Evolutionary conservation across 2,329 filamentous ascomycete genomes (phyloP).

Genomic region (Venturia nashicola): DNA sequence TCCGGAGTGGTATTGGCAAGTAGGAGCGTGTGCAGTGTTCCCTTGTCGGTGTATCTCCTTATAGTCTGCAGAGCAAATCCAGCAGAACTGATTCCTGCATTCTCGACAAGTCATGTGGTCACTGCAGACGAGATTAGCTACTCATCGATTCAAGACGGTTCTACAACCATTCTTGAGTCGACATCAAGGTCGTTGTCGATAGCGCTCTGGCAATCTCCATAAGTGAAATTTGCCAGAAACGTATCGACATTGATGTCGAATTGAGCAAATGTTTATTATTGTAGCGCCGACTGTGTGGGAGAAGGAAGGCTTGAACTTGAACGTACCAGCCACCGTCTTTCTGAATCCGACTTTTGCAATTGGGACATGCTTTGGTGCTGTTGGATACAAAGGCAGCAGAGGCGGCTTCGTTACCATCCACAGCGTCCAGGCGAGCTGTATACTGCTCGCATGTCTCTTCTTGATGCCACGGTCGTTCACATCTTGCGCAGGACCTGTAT

Average conservation of each 20-base stretch:
- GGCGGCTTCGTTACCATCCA: neutral
- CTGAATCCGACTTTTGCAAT: conserved; percentile 2
- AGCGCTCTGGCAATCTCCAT: no score
- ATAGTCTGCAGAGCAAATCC: conserved; percentile 4
- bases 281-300: neutral
- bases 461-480: conserved; percentile 6
- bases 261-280: neutral
- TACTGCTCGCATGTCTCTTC: conserved; percentile 6
- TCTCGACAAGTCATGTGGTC: neutral
- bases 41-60: conserved; percentile 5
- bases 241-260: no score
- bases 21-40: neutral
- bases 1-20: neutral
- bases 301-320: neutral
- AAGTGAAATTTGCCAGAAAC: neutral
- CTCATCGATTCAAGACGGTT: neutral
- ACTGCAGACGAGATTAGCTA: neutral
- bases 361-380: conserved; percentile 1
- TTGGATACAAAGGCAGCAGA: neutral
- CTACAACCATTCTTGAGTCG: neutral
- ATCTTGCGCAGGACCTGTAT: neutral
- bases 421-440: neutral
- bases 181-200: neutral
- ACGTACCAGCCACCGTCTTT: conserved; percentile 2
- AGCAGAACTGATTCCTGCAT: conserved; percentile 2